A percentile compares a stretch with the other conserved stretches of the same genome.
Evolutionary conservation across 768 basidiomycete species (phyloP).

Genomic region (Cyclocybe cylindracea): DNA sequence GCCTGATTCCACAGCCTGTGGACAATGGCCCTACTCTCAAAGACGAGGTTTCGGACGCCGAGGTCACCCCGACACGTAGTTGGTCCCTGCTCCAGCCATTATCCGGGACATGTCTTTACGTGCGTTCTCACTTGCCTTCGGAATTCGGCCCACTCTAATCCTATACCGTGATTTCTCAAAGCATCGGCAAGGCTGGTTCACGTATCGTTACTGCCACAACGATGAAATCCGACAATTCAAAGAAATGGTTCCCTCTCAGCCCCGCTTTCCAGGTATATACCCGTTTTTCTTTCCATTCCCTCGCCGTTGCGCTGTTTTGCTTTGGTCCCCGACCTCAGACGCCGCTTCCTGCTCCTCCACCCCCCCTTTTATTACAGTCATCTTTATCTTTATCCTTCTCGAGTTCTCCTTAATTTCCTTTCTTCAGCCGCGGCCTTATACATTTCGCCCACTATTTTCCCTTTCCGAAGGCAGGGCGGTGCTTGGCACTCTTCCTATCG

Average conservation of each 20-base stretch:
- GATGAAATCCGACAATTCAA: slow-evolving; percentile 95
- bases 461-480: slow-evolving; percentile 17
- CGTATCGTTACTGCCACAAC: slow-evolving; percentile 96
- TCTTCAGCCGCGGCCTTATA: slow-evolving; percentile 21
- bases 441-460: slow-evolving; percentile 20
- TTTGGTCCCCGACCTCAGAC: slow-evolving; percentile 24
- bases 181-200: slow-evolving; percentile 94
- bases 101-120: slow-evolving; percentile 82
- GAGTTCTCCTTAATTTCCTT: slow-evolving; percentile 23
- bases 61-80: slow-evolving; percentile 69
- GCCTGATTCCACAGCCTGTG: slow-evolving; percentile 71
- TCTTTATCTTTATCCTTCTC: slow-evolving; percentile 22
- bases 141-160: slow-evolving; percentile 24
- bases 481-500: slow-evolving; percentile 13
- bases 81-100: slow-evolving; percentile 85
- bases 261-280: slow-evolving; percentile 62
- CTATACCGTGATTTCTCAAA: slow-evolving; percentile 40
- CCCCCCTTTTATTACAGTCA: slow-evolving; percentile 20
- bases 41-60: slow-evolving; percentile 57
- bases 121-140: slow-evolving; percentile 43
- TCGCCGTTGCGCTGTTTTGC: slow-evolving; percentile 15
- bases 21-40: slow-evolving; percentile 41
- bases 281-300: slow-evolving; percentile 13
- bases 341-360: slow-evolving; percentile 22
- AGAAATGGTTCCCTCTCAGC: slow-evolving; percentile 67